Conservation (phyloP, 441 rosid species). For the Gossypium davidsonii region DNA sequence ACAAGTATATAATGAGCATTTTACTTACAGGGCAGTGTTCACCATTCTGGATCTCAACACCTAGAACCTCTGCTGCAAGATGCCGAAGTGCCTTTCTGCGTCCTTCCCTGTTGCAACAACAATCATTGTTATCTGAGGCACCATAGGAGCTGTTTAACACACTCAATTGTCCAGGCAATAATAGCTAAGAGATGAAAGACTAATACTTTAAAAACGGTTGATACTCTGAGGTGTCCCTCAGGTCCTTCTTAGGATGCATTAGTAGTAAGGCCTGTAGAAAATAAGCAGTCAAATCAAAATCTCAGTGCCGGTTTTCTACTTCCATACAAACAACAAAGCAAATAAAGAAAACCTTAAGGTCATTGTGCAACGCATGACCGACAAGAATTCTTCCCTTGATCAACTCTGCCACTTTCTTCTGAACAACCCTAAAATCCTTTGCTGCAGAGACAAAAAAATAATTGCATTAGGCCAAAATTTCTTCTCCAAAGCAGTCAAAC, state of each 20-base stretch:
- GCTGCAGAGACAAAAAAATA: conserved; percentile 39
- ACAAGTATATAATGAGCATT: conserved; percentile 5
- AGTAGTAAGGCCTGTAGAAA: conserved; percentile 58
- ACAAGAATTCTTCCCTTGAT: conserved; percentile 75
- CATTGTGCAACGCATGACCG: conserved; percentile 90
- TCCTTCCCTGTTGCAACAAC: conserved; percentile 44
- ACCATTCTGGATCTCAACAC: conserved; percentile 74
- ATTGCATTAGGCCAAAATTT: background rate
- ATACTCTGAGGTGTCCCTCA: conserved; percentile 76
- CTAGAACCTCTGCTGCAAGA: conserved; percentile 74
- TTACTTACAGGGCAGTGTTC: conserved; percentile 89
- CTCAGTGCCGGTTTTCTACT: background rate
- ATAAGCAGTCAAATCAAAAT: conserved; percentile 4
- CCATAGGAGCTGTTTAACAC: background rate
- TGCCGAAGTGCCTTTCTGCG: conserved; percentile 65
- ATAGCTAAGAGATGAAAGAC: conserved; percentile 2
- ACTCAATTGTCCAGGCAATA: conserved; percentile 8
- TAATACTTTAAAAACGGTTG: conserved; percentile 69
- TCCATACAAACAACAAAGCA: conserved; percentile 8
- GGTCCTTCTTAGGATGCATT: conserved; percentile 72
- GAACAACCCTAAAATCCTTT: conserved; percentile 66
- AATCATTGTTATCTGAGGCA: conserved; percentile 7
- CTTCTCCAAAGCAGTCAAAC: background rate
- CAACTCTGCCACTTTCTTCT: conserved; percentile 78
- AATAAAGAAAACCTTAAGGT: conserved; percentile 62